A percentile compares a stretch with the other conserved stretches of the same genome.
These are phyloP conservation scores for Colletotrichum ledebouriae DNA, from an alignment of 2,329 filamentous ascomycete genomes.

Conservation along the genomic window DNA sequence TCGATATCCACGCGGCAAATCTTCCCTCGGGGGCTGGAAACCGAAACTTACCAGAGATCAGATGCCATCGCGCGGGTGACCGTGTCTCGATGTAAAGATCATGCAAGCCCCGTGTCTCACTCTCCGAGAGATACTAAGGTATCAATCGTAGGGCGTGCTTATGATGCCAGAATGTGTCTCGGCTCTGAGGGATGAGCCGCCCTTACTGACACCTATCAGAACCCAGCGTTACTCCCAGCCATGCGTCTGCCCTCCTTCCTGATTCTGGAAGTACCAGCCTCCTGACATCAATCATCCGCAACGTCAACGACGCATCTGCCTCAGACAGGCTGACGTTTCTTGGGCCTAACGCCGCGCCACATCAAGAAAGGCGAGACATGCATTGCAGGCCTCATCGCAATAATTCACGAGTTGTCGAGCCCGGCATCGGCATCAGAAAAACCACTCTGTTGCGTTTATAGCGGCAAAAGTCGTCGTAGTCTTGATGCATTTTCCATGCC, in stretches of 20 bases:
- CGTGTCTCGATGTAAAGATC: neutral
- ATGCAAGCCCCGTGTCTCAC: conserved; percentile 8
- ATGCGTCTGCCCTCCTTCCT: neutral
- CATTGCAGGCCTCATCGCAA: neutral
- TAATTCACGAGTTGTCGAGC: neutral
- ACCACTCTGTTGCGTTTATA: conserved; percentile 4
- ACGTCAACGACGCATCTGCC: conserved; percentile 7
- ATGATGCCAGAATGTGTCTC: conserved; percentile 29
- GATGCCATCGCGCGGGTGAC: neutral
- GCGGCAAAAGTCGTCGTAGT: neutral
- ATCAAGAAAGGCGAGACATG: neutral
- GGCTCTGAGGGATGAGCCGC: neutral
- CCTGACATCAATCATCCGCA: conserved; percentile 26
- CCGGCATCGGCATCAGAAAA: neutral
- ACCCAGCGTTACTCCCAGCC: conserved; percentile 7
- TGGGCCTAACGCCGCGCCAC: neutral
- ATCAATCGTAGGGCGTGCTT: conserved; percentile 8
- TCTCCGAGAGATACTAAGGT: neutral
- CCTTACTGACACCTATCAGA: neutral
- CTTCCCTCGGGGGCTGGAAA: neutral
- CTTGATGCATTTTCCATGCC: conserved; percentile 7
- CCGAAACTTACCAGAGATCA: neutral
- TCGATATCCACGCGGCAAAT: neutral
- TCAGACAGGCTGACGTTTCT: conserved; percentile 36
- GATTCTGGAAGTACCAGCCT: conserved; percentile 10